phyloP scores from a whole-genome alignment of 176 grass and related monocot genomes.

The Triticum turgidum region DNA sequence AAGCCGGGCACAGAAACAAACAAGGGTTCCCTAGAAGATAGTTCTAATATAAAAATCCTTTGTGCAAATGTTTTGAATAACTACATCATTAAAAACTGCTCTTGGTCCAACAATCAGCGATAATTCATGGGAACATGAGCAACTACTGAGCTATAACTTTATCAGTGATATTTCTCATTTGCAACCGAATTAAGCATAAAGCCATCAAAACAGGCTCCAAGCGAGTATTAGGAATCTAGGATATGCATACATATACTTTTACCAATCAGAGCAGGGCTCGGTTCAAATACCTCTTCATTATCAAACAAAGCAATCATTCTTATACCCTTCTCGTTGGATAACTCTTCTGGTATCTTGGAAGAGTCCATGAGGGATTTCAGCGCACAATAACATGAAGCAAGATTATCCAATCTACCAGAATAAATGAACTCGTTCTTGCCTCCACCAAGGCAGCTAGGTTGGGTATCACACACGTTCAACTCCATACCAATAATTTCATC shows the following conservation, averaged over 20 bases:
- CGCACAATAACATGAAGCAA: constrained; percentile 92
- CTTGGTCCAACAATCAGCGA: background rate
- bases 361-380: constrained; percentile 89
- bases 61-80: background rate
- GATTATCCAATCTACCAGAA: constrained; percentile 96
- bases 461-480: constrained; percentile 93
- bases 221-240: background rate
- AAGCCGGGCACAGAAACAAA: background rate
- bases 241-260: background rate
- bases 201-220: background rate
- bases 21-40: background rate
- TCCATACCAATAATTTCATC: constrained; percentile 89
- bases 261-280: background rate
- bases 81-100: background rate
- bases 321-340: constrained; percentile 71
- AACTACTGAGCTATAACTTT: background rate
- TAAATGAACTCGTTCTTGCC: constrained; percentile 89
- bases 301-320: constrained; percentile 98
- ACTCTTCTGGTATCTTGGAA: constrained; percentile 42
- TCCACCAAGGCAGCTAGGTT: constrained; percentile 91
- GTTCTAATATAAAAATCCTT: background rate
- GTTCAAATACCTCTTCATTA: constrained; percentile 82
- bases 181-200: background rate
- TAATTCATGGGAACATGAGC: background rate
- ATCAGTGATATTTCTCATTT: background rate